Percentiles rank a stretch among this genome's conserved stretches.
phyloP scores from a whole-genome alignment of 192 early-diverging fungal genomes.

The Coemansia nantahalensis region DNA sequence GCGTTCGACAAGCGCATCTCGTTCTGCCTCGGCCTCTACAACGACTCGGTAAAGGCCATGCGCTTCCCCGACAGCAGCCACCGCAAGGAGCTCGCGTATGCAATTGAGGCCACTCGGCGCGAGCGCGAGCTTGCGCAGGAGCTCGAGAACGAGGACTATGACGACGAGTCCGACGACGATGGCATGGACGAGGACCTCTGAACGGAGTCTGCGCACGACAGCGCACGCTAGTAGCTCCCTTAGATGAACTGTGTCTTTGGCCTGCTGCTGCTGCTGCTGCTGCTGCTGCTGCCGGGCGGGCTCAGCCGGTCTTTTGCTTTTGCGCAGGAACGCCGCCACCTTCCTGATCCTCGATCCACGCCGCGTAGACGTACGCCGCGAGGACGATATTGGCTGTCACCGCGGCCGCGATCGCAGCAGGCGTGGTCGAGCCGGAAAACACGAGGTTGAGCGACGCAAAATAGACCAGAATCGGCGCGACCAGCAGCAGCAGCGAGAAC shows the following conservation, averaged over 20 bases:
- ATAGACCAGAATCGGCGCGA: conserved; percentile 39
- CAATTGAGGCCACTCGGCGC: conserved; percentile 81
- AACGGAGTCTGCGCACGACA: too few relatives aligned
- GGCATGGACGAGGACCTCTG: conserved; percentile 47
- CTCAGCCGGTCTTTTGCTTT: conserved; percentile 8
- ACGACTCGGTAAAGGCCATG: conserved; percentile 97
- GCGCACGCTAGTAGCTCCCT: too few relatives aligned
- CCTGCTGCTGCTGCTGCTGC: too few relatives aligned
- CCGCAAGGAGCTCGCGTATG: conserved; percentile 78
- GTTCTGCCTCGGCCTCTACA: conserved; percentile 95
- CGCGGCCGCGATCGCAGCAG: conserved; percentile 44
- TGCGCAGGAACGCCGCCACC: background rate
- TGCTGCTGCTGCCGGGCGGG: too few relatives aligned
- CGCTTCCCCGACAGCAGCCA: conserved; percentile 89
- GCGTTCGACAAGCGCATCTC: conserved; percentile 93
- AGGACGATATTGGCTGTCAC: conserved; percentile 44
- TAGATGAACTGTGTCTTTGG: too few relatives aligned
- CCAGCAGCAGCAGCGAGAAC: conserved; percentile 41
- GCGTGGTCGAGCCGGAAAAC: conserved; percentile 41
- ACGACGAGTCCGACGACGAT: conserved; percentile 74
- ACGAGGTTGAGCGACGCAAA: conserved; percentile 39
- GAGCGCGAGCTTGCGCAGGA: conserved; percentile 91
- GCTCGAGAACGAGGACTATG: conserved; percentile 75
- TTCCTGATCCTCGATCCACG: conserved; percentile 34
- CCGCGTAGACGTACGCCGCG: conserved; percentile 38